Evolutionary conservation across 2,329 filamentous ascomycete genomes (phyloP), one percentile per base, ranked within the genome.

Genomic region (Stagonosporopsis cucurbitacearum): DNA sequence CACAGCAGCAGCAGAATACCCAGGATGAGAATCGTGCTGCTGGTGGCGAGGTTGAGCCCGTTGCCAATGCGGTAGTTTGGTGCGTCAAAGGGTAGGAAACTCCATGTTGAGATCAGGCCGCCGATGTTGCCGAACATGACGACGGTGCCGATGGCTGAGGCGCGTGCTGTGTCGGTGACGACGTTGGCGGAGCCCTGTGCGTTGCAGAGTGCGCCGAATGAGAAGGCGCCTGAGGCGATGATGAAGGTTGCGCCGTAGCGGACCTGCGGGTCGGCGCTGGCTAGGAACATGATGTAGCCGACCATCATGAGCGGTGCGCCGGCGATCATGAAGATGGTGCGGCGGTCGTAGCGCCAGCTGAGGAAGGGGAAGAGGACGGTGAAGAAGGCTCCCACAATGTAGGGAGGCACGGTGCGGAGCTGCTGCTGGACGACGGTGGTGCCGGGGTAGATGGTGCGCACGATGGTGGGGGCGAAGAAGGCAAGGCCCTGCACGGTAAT

Each of bases 81-180:
- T 0, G 65, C 83, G 66, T 91, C 88, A 62, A 77, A 84, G 0
- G 83, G 81, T 15, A 90, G 65, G 73, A 88, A 90, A 1, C 79
- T 81, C 86, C 87, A 90, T 0, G 85, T 88, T 1, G 84, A 82
- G 54, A 89, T 81, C 30, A 91, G 71, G 0, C 88, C 89, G 2
- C 89, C 89, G n/a, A 91, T 69, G 50, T 90, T 91, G 25, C 88
- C 89, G 22, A 89, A 77, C 87, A 91, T 90, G 66, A 91, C 86
- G 49, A 85, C 86, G 0, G 82, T 84, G 11, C 84, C 87, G 40
- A 91, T 88, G 3, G 86, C 87, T 0, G 86, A 82, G 9, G 84
- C 85, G 13, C 88, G 82, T 0, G 88, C 86, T 0, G 88, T 89
- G 63, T 91, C 89, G 4, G 85, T 86, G 7, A 90, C 82, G 0